Evolutionary conservation across 345 rosid species (phyloP).

Genomic region (Camelina neglecta): DNA sequence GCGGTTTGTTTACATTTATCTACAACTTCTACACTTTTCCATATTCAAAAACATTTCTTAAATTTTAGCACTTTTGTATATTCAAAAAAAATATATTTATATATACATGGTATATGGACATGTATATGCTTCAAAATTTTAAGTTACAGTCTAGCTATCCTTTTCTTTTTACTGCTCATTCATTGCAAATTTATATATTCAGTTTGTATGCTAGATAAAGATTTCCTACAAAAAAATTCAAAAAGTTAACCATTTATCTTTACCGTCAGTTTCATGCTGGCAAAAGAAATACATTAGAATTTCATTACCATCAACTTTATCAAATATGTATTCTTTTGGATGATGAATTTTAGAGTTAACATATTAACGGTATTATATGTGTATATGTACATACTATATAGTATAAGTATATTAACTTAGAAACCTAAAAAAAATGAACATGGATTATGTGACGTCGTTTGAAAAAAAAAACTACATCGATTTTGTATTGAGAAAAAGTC

Average conservation of each 20-base stretch:
- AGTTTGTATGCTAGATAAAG: background rate
- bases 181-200: background rate
- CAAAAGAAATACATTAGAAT: background rate
- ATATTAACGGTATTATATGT: background rate
- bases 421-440: background rate
- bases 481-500: background rate
- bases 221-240: background rate
- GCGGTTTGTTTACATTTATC: constrained; percentile 38
- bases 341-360: no score
- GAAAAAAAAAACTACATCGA: background rate
- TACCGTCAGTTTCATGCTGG: constrained; percentile 11
- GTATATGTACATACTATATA: background rate
- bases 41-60: background rate
- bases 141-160: background rate
- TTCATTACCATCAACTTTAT: background rate
- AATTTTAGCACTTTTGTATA: constrained; percentile 9
- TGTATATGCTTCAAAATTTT: background rate
- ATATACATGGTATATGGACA: background rate
- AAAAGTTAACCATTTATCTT: background rate
- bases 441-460: background rate
- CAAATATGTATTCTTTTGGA: background rate
- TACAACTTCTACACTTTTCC: constrained; percentile 13
- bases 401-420: background rate
- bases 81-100: background rate
- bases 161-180: background rate